Evolutionary conservation across 768 basidiomycete genomes (phyloP), one percentile per base, ranked within the genome.

Genomic region (Agrocybe chaxingu): DNA sequence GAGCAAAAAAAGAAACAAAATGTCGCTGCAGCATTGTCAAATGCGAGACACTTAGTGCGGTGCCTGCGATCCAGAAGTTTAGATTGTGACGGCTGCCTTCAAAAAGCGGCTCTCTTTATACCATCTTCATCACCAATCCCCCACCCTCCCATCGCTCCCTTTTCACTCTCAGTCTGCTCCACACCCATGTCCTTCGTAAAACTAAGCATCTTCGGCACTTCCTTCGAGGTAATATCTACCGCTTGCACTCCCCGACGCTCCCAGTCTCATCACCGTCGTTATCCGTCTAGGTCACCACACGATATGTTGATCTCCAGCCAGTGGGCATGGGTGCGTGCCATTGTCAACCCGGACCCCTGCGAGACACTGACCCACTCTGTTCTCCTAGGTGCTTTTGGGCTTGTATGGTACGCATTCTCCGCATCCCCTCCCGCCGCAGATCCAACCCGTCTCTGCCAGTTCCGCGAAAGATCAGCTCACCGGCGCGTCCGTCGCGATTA

Each of bases 291-390:
- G 95, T 98, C 51, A 97, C 95, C 18, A 98, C 94, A 50, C 84
- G 97, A 63, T 99, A 99, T 89, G 89, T 97, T 67, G 97, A 99
- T 75, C 85, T 99, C 8, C 96, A 98, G 64, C 96, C 96, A 29
- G 96, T 98, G 40, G 97, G 96, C 68, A 98, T 98, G 96, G 96
- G 96, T 91, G 54, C 70, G 87, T 70, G 41, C 48, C 36, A 24
- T 46, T 34, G 8, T 45, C 24, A 31, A 35, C 18, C 24, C 8
- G 34, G 35, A 29, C 31, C 7, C 36, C 43, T 47, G 49, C 56
- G 42, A 38, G 42, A 34, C 38, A 48, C 41, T 24, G 24, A 24
- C 24, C 42, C 39, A 38, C 29, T 32, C 39, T 41, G 16, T 42
- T 53, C 41, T 33, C 47, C 30, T 34, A 91, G 92, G 92, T 57